Evolutionary conservation across 768 basidiomycete genomes (phyloP), one percentile per base, ranked within the genome.

Genomic region (Vararia minispora): DNA sequence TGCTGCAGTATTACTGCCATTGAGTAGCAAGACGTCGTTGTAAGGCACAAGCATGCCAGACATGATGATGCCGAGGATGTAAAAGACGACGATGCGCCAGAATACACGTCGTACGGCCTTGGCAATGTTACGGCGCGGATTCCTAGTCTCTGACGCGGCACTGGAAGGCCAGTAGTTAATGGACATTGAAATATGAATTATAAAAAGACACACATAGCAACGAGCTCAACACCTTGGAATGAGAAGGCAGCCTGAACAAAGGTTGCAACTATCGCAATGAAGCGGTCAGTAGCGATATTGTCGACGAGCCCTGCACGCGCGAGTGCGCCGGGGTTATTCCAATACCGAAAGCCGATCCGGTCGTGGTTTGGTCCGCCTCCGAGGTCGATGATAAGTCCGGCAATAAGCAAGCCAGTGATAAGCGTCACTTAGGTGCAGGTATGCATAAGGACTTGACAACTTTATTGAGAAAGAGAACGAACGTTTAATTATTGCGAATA

Each of bases 101-200:
- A 63, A 71, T 37, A 69, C 66, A 28, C 59, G 56, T 49, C 61
- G 62, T 57, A 70, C 66, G 4, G 68, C 65, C 33, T 56, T 49
- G 26, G 65, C 64, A 20, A 68, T 52, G 43, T 60, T 63, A 29
- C 53, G 55, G 6, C 54, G 50, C 11, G 63, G 64, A 50, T 61
- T 63, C 47, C 58, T 59, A 26, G 61, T 55, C 41, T 57, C 57
- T 6, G 53, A 52, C 11, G 57, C 55, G 20, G 57, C 56, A 25
- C 33, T 41, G 51, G 8, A 10, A 14, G 14, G 29, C 14, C 18
- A 31, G 6, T n/a, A 10, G 4, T 10, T n/a, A 35, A 23, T 35
- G 8, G 25, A 20, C 14, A 31, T 31, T 6, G n/a, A 35, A 5
- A 23, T n/a, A 35, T 21, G 14, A 14, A 14, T 35, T 17, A 23